phyloP scores from a whole-genome alignment of 352 stramenopile species.

The Pythium coloratum region DNA sequence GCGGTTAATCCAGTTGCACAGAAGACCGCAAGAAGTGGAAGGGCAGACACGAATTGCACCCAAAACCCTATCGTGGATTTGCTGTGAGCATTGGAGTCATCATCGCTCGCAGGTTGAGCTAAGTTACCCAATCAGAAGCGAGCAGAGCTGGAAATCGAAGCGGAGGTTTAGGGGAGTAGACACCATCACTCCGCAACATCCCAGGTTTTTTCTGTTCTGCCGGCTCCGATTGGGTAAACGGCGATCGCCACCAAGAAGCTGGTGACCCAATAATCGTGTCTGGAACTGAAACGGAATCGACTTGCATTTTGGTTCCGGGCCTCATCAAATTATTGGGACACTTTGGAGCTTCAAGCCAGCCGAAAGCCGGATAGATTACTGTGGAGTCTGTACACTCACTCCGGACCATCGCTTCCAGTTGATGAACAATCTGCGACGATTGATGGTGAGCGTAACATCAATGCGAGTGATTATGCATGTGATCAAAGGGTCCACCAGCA shows the following conservation, averaged over 20 bases:
- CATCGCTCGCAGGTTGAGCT: neutral
- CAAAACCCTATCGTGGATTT: conserved; percentile 2
- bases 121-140: neutral
- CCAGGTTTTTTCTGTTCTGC: conserved; percentile 13
- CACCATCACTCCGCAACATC: conserved; percentile 9
- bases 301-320: conserved; percentile 3
- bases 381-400: neutral
- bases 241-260: neutral
- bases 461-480: neutral
- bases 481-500: neutral
- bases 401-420: neutral
- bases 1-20: conserved; percentile 12
- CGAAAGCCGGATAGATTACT: neutral
- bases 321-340: conserved; percentile 1
- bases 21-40: neutral
- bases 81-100: neutral
- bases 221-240: conserved; percentile 15
- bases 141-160: conserved; percentile 1
- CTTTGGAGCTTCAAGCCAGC: neutral
- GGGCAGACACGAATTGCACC: conserved; percentile 3
- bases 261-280: neutral
- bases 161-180: conserved; percentile 11
- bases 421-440: neutral
- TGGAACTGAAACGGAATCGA: neutral
- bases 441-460: neutral